phyloP scores from a whole-genome alignment of 139 green algal species.

The Chlorella ohadii region DNA sequence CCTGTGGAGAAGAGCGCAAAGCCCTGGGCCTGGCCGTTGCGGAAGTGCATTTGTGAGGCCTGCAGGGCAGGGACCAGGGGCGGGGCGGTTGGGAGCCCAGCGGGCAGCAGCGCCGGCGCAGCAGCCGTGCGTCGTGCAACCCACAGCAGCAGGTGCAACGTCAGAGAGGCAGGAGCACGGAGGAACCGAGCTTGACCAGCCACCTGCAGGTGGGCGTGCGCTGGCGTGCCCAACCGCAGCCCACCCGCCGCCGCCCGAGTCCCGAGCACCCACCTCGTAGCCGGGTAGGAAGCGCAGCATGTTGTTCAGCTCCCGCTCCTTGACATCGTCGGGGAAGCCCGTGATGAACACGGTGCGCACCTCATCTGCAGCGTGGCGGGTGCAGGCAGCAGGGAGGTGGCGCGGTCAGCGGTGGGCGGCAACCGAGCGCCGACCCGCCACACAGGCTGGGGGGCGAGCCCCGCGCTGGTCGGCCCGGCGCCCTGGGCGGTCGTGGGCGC shows the following conservation, averaged over 20 bases:
- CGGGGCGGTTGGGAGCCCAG: neutral
- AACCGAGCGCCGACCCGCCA: neutral
- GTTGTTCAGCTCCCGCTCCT: constrained; percentile 96
- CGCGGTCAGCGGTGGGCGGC: neutral
- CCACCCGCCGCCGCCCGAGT: neutral
- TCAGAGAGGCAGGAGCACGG: no score
- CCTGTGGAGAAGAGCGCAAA: constrained; percentile 83
- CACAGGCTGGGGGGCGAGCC: no score
- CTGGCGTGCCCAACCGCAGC: neutral
- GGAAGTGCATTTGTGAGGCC: constrained; percentile 84
- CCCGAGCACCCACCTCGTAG: constrained; percentile 75
- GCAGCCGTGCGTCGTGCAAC: neutral
- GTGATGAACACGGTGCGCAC: constrained; percentile 91
- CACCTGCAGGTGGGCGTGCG: no score
- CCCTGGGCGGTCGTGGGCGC: no score
- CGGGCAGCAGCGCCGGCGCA: neutral
- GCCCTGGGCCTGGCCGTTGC: constrained; percentile 77
- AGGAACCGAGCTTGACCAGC: no score
- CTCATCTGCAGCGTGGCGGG: constrained; percentile 60
- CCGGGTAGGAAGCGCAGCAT: constrained; percentile 91
- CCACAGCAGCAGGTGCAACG: no score
- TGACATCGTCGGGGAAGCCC: constrained; percentile 90
- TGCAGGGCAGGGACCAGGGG: constrained; percentile 23
- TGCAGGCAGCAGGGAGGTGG: neutral
- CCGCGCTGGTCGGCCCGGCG: no score